Evolutionary conservation across 495 filamentous ascomycete species (phyloP).

Genomic region (Platismatia glauca): DNA sequence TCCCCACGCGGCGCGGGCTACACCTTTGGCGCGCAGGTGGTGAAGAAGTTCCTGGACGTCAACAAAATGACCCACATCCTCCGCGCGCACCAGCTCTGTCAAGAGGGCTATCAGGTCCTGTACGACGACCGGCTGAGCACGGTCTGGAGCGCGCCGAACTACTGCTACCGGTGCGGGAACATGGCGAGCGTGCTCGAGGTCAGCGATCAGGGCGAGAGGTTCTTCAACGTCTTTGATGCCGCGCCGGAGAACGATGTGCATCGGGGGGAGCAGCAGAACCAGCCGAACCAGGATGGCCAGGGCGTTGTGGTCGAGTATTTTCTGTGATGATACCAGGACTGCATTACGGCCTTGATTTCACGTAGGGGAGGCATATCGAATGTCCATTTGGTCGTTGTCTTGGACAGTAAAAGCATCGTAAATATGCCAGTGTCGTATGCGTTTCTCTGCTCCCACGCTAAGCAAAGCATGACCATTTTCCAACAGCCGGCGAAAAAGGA

Average conservation of each 20-base stretch:
- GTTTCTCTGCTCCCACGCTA: background rate
- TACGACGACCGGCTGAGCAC: constrained; percentile 92
- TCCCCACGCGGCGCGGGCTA: constrained; percentile 92
- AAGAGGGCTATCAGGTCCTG: constrained; percentile 92
- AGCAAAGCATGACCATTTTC: background rate
- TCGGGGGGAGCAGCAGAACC: constrained; percentile 64
- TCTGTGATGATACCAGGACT: constrained; percentile 45
- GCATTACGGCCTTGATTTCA: background rate
- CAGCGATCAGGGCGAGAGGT: constrained; percentile 78
- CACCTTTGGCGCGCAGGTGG: constrained; percentile 93
- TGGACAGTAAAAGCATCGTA: background rate
- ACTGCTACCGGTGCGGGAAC: constrained; percentile 94
- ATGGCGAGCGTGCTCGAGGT: constrained; percentile 96
- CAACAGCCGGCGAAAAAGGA: background rate
- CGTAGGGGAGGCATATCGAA: background rate
- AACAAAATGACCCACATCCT: constrained; percentile 96
- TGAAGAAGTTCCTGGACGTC: constrained; percentile 93
- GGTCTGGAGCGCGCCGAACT: constrained; percentile 96
- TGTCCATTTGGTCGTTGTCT: background rate
- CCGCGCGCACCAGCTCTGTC: constrained; percentile 92
- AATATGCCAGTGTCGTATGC: background rate
- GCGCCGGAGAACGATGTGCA: constrained; percentile 92
- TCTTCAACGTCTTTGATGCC: constrained; percentile 95
- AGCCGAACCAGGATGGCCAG: constrained; percentile 49
- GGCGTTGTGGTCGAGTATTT: constrained; percentile 64